Evolutionary conservation across 495 filamentous ascomycete genomes (phyloP), one percentile per base, ranked within the genome.

Genomic region (Jackrogersella multiformis): DNA sequence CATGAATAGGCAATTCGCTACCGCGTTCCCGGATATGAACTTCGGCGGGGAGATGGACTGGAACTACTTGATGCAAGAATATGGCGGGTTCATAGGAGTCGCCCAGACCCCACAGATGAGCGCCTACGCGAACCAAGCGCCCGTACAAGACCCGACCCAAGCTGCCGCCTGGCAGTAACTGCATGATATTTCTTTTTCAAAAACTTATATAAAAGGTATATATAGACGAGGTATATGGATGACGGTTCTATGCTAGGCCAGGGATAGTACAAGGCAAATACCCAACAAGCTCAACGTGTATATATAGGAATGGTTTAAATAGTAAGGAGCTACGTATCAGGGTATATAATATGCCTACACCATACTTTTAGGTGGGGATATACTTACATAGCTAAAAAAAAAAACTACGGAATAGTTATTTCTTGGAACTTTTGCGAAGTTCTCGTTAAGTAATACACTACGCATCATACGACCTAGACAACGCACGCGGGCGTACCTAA

Each of bases 41-140:
- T 73, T 78, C 28, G 72, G 71, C 13, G 73, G 70, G 30, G 76
- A 80, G 26, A 78, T 82, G 76, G 79, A 82, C 35, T 81, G 78
- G 80, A 76, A 77, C 38, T 80, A 77, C 49, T 38, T 82, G 12
- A 71, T 80, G 34, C 80, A 75, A 54, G 70, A 80, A 61, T 77
- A 78, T 34, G 76, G 78, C 5, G 77, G 76, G 34, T 79, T 76
- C 55, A 76, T 49, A 24, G 45, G 45, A 8, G 24, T 71, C 44
- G 60, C 66, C 8, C 38, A 59, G 1, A n/a, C 36, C 1, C 61
- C 61, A 1, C 67, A 70, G 45, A 70, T 70, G 67, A 65, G 38
- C 35, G 56, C 61, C 30, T 70, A 57, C 38, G 61, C 67, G 6
- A 70, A 70, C 21, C 67, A 69, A 55, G 12, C 66, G 42, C 58